Evolutionary conservation across 176 grass and related monocot species (phyloP).

Genomic region (Hyparrhenia diplandra): DNA sequence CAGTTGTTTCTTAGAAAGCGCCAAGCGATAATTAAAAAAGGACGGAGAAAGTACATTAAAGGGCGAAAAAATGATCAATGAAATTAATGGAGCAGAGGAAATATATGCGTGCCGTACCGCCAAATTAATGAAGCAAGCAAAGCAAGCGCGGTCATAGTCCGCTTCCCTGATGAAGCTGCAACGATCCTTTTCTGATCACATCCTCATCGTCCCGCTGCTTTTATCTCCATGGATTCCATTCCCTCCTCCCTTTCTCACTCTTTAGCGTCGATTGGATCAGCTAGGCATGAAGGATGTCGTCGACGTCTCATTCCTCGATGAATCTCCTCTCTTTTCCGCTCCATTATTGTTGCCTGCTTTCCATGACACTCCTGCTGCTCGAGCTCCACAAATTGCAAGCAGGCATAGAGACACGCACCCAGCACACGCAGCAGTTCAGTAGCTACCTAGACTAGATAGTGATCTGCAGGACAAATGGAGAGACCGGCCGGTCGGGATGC

Average conservation of each 20-base stretch:
- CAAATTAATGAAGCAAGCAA: not conserved
- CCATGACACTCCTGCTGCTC: not conserved
- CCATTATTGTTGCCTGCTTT: too few relatives aligned
- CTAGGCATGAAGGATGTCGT: not conserved
- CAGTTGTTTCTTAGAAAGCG: too few relatives aligned
- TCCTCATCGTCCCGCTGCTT: not conserved
- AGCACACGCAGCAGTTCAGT: not conserved
- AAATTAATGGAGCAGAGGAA: not conserved
- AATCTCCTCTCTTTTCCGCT: not conserved
- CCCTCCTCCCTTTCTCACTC: not conserved
- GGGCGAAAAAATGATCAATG: too few relatives aligned
- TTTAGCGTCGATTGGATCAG: not conserved
- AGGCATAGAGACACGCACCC: not conserved
- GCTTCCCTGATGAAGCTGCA: not conserved
- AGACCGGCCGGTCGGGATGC: slow-evolving; percentile 19
- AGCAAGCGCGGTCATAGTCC: not conserved
- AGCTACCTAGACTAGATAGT: not conserved
- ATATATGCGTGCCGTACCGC: not conserved
- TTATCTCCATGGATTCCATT: not conserved
- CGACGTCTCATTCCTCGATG: slow-evolving; percentile 10
- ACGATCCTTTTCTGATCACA: not conserved
- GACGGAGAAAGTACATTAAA: too few relatives aligned
- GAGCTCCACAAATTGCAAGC: not conserved
- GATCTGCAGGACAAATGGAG: not conserved
- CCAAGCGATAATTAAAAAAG: too few relatives aligned